Evolutionary conservation across 2,329 filamentous ascomycete species (phyloP), one percentile per base, ranked within the genome.

Genomic region (Pseudofabraea citricarpa): DNA sequence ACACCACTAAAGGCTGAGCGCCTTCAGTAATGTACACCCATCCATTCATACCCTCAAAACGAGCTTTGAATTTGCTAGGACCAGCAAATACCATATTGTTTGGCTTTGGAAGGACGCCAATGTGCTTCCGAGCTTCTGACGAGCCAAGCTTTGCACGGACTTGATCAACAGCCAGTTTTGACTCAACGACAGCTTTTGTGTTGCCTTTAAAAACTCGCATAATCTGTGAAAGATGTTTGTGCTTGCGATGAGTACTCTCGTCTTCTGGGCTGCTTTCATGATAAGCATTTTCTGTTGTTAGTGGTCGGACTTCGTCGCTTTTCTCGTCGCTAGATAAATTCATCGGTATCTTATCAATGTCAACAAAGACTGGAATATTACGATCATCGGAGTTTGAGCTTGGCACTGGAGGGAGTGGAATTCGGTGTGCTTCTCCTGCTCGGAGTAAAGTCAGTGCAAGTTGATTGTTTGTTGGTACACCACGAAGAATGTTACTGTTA

Each of bases 401-500:
- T 6, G 43, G 45, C 13, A 84, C 84, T 0, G 81, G 81, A 0
- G 75, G 64, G 20, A 36, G n/a, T 4, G 87, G 87, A 0, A 85
- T 81, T 49, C 84, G 83, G 65, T 88, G 89, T 12, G 77, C 77
- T 63, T 91, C 87, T 27, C 86, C 87, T 16, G 90, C 79, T 5
- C 87, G 83, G 9, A 91, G 76, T 2, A 91, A 73, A 0, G 87
- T 91, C 21, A 91, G 67, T 0, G 86, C 81, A n/a, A 91, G 74
- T 56, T 93, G 87, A 3, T 86, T 85, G 55, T 91, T 90, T 3
- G 87, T 93, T 1, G 87, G 87, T 0, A 90, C 81, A 3, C 85
- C 85, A 56, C 83, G 86, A 39, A 93, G 75, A 2, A 90, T 61
- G 0, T 83, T 87, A 61, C 87, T 87, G n/a, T 45, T 83, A 75